Base-by-base conservation (phyloP, 2,329 filamentous ascomycete species). In the Zymoseptoria crescenta region DNA sequence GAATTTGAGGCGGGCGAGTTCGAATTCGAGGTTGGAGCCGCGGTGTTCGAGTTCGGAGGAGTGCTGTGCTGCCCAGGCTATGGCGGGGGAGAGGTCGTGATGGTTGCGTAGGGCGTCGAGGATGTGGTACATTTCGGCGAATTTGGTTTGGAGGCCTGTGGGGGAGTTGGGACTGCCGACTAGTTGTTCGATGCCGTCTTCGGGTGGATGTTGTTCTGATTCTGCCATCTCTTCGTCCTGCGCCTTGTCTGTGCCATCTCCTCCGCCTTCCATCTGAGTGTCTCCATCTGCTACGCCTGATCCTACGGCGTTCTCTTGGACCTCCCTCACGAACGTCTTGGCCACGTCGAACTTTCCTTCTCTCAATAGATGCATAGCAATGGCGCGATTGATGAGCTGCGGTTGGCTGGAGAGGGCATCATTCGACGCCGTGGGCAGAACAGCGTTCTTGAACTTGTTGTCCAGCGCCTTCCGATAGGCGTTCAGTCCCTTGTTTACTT, bases 331-430 rank as follows among this genome's bases (percentile, higher is more conserved):
- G 67, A 99, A 96, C 1, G 87, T 91, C 16, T 87, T 85, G 10
- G 93, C 93, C 1, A 96, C 92, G 21, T 81, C 82, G 74, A 99
- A 99, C 71, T 96, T 89, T 54, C 94, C 94, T 76, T 97, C 93
- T 49, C 94, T 89, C 48, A 99, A 82, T 21, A 99, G 82, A 71
- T 99, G 94, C 91, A 97, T 96, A 8, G 89, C 89, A 67, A 99
- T 95, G 6, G 94, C 93, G 58, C 92, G 85, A 75, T 96, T 95
- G 71, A 97, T 90, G 10, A 96, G 80, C 16, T 82, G 79, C 3
- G 88, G 82, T 65, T 95, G 86, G 20, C 86, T 83, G 1, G 84
- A 86, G 73, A 96, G 85, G 35, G 86, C 87, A 74, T 96, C 91
- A 8, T 91, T 86, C 59, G 92, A 88, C 69, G 85, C 88, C 13